Evolutionary conservation across 23 red algal species (phyloP).

Genomic region (Gracilaria domingensis): DNA sequence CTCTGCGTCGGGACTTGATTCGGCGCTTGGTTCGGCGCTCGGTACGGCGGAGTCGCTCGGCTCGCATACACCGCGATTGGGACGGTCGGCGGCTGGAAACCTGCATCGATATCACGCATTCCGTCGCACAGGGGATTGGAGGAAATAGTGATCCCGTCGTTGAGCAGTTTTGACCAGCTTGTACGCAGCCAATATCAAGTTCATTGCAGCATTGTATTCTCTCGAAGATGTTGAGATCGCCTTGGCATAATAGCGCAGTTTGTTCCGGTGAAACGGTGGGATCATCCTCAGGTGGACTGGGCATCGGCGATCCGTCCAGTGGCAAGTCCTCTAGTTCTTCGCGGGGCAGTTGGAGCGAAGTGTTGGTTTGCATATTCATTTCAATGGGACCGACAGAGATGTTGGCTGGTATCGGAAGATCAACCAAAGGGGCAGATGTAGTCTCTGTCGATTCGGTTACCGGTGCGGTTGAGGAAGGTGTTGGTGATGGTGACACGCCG

Average conservation of each 20-base stretch:
- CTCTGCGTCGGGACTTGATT: neutral
- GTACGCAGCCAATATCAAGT: conserved; percentile 49
- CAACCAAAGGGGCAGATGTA: neutral
- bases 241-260: neutral
- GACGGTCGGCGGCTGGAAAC: conserved; percentile 41
- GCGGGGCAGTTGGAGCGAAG: neutral
- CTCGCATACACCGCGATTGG: conserved; percentile 27
- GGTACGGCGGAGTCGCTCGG: neutral
- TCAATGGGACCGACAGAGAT: neutral
- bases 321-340: neutral
- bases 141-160: conserved; percentile 51
- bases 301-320: neutral
- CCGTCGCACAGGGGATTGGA: conserved; percentile 32
- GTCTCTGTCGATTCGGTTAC: neutral
- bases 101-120: conserved; percentile 36
- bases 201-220: conserved; percentile 39
- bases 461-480: neutral
- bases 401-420: neutral
- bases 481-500: neutral
- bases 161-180: conserved; percentile 38
- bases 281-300: neutral
- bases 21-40: neutral
- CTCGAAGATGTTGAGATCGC: conserved; percentile 28
- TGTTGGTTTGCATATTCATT: too few species aligned
- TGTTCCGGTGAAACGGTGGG: neutral